A percentile compares a stretch with the other conserved stretches of the same genome.
These are phyloP conservation scores for Taiozyma sp. DNA, from an alignment of 1,139 yeast genomes.

Conservation along the genomic window DNA sequence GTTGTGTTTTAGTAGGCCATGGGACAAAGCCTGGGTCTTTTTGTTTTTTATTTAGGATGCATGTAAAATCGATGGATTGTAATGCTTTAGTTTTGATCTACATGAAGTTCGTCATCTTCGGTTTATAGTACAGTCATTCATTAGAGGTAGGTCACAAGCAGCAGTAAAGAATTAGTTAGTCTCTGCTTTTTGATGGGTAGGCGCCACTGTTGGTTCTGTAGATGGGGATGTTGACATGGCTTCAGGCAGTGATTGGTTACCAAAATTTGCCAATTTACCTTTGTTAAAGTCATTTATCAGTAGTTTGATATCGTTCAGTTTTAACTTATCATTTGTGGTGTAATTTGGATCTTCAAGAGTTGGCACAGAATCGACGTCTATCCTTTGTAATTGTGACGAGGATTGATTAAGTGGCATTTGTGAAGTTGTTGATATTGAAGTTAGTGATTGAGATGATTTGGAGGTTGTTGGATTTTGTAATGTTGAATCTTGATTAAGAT, in stretches of 20 bases:
- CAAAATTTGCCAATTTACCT: not conserved
- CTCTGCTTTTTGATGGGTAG: not conserved
- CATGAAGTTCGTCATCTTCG: too few species aligned
- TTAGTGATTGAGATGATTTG: not conserved
- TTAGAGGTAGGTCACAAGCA: too few species aligned
- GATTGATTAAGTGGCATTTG: not conserved
- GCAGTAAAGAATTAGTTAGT: too few species aligned
- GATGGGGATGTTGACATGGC: not conserved
- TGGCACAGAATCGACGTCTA: not conserved
- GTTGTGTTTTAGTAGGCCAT: too few species aligned
- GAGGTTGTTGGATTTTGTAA: not conserved
- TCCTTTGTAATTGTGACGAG: not conserved
- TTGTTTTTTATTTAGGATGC: too few species aligned
- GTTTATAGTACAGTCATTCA: too few species aligned
- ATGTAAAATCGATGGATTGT: too few species aligned
- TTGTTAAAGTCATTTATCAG: conserved; percentile 8
- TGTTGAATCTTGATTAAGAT: not conserved
- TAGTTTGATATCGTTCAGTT: conserved; percentile 12
- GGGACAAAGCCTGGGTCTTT: too few species aligned
- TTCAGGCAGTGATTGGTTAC: not conserved
- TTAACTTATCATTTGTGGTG: conserved; percentile 3
- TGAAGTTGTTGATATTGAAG: not conserved
- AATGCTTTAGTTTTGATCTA: too few species aligned
- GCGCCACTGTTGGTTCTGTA: not conserved
- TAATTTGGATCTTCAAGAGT: not conserved